Evolutionary conservation across 208 protist species (phyloP), one percentile per base, ranked within the genome.

Genomic region (Blechomonas ayalai): DNA sequence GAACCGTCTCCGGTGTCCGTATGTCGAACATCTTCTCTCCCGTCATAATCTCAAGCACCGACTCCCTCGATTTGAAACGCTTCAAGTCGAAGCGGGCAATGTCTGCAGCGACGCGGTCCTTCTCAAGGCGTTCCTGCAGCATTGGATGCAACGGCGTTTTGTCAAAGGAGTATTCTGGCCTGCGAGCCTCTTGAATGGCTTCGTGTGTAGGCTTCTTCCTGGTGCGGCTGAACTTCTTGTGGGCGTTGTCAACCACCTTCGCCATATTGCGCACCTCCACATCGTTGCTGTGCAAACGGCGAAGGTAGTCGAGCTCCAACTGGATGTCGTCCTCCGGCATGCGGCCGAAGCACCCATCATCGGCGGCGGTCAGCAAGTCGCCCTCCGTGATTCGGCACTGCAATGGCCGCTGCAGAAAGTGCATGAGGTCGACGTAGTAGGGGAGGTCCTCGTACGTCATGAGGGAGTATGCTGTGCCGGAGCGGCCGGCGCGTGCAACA

Each of bases 401-500:
- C 36, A 95, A 49, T 7, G 88, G 84, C 9, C 74, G 73, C 31
- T 78, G 75, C 4, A 94, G 26, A 45, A 94, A 94, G 34, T 79
- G 43, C 80, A 92, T 92, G 9, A 96, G 73, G 42, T 93, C 85
- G 8, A 92, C 58, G 46, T 90, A 90, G 67, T 94, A 95, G 2
- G 86, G 75, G 32, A 99, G 66, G 65, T 99, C 98, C 29, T 99
- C 97, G 29, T 86, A 80, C 12, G 86, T 88, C 18, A 99, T 71
- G 15, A 99, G 56, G 0, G 95, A 97, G 54, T 94, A 98, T 12
- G 97, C 97, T 13, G 61, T 67, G 22, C 98, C 98, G 6, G 52
- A 64, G 22, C 96, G 74, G 12, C 98, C 98, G n/a, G 97, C 97
- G 66, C 99, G 92, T 2, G 98, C 99, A 4, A 98, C 97, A 71